Base-by-base conservation (phyloP, 2,329 filamentous ascomycete species). In the Escovopsis sp. region DNA sequence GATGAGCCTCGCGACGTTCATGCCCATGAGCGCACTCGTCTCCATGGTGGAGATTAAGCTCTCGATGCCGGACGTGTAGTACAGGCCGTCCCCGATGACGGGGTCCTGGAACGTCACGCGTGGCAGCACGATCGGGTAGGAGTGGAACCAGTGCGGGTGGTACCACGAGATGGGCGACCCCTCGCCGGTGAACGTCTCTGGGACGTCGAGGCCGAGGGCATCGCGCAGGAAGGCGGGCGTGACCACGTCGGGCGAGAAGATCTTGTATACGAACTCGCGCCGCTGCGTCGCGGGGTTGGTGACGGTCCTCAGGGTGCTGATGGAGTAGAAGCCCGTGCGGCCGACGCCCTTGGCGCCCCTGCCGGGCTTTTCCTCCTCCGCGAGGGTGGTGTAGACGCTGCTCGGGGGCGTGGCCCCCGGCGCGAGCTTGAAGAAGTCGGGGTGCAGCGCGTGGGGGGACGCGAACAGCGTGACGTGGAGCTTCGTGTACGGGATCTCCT, bases 1-100 rank as follows among this genome's bases (percentile, higher is more conserved):
- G 38, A 89, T 68, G 42, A 91, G 63, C 48, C 69, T 71, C 8
- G 85, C 85, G 18, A 91, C 79, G 55, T 91, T 91, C 72, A 75
- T 85, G 1, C 91, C 91, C 77, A 91, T 91, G 51, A 96, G 62
- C 1, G 85, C 83, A 58, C 80, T 94, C 6, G 91, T 95, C 68
- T 98, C 91, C 91, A 98, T 96, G 0, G 87, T 94, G 9, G 83
- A 91, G 51, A 96, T 93, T 58, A 98, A 95, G 51, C 82, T 82
- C 63, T 96, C 89, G 36, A 96, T 93, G 3, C 76, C 78, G 10
- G 75, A 77, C 0, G 78, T 82, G 56, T 82, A 82, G 60, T 78
- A 91, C 12, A 89, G 54, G 0, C 76, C 75, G 6, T 72, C 61
- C 5, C 75, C 78, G 3, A 95, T 58, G 48, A 80, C 66, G 3